phyloP scores from a whole-genome alignment of 2,329 filamentous ascomycete genomes.

The Neophaeococcomyces mojaviensis region DNA sequence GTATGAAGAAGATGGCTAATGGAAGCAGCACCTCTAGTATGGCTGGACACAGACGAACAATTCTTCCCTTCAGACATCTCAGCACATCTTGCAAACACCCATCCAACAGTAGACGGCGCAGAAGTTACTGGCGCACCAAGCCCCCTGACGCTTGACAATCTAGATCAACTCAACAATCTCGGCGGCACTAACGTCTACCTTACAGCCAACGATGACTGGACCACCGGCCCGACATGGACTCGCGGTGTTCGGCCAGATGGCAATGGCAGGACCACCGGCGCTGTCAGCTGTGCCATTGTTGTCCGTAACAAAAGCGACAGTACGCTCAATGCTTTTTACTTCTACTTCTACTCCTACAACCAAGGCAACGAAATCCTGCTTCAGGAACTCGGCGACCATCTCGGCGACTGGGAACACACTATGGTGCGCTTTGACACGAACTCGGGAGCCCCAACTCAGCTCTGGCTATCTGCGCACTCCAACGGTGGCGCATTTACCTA shows the following conservation, averaged over 20 bases:
- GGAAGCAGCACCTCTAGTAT: constrained; percentile 42
- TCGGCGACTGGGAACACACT: constrained; percentile 51
- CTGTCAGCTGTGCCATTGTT: constrained; percentile 47
- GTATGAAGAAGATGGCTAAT: background rate
- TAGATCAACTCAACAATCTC: constrained; percentile 42
- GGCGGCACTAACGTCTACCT: constrained; percentile 43
- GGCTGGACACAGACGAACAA: constrained; percentile 41
- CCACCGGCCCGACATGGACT: constrained; percentile 41
- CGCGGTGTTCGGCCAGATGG: constrained; percentile 47
- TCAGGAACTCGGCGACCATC: constrained; percentile 50
- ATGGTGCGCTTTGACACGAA: constrained; percentile 46
- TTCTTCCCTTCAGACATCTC: constrained; percentile 45
- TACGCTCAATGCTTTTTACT: constrained; percentile 54
- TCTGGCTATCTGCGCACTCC: constrained; percentile 59
- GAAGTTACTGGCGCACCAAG: constrained; percentile 30
- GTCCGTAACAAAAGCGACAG: constrained; percentile 51
- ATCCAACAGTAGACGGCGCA: constrained; percentile 38
- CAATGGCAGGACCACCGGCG: constrained; percentile 44
- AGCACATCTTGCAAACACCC: constrained; percentile 40
- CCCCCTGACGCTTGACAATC: constrained; percentile 41
- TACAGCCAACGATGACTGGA: constrained; percentile 43
- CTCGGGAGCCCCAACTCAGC: constrained; percentile 45
- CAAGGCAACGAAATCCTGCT: constrained; percentile 41
- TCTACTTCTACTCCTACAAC: constrained; percentile 52
- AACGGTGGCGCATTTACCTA: constrained; percentile 59